phyloP scores from a whole-genome alignment of 208 protist species.

The Phytomonas sp. region DNA sequence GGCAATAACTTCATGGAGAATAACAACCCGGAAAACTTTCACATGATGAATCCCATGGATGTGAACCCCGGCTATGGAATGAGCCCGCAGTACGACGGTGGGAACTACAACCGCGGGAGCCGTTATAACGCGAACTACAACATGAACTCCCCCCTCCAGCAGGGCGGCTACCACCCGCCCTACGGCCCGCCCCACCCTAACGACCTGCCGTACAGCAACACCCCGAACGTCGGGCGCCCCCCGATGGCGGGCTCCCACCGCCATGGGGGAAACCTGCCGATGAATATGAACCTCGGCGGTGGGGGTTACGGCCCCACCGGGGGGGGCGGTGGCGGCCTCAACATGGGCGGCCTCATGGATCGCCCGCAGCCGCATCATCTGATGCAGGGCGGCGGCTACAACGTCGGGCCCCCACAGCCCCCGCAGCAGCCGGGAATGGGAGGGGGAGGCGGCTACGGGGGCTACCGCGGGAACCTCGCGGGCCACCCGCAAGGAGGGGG shows the following conservation, averaged over 20 bases:
- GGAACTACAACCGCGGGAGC: too few species aligned
- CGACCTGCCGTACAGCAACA: too few species aligned
- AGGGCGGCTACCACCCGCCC: background rate
- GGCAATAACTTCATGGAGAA: too few species aligned
- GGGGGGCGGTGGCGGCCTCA: conserved; percentile 15
- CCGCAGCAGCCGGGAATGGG: conserved; percentile 14
- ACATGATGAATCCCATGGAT: too few species aligned
- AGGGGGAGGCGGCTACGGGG: conserved; percentile 2
- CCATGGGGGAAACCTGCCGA: conserved; percentile 7
- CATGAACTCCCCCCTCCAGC: background rate
- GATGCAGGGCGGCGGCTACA: background rate
- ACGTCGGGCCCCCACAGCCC: background rate
- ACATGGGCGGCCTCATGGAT: conserved; percentile 9
- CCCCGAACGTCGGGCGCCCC: too few species aligned
- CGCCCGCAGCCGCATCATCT: too few species aligned
- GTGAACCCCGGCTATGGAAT: too few species aligned
- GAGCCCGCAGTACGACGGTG: too few species aligned
- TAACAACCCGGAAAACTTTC: too few species aligned
- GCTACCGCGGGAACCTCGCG: conserved; percentile 6
- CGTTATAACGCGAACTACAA: background rate
- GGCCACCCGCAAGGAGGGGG: too few species aligned
- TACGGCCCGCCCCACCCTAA: too few species aligned
- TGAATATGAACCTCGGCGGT: conserved; percentile 10
- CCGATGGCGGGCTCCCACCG: too few species aligned
- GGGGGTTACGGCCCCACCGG: conserved; percentile 7